Percentiles rank a stretch among this genome's conserved stretches.
Evolutionary conservation across 2,329 filamentous ascomycete species (phyloP).

Genomic region (Thelonectria blattea): DNA sequence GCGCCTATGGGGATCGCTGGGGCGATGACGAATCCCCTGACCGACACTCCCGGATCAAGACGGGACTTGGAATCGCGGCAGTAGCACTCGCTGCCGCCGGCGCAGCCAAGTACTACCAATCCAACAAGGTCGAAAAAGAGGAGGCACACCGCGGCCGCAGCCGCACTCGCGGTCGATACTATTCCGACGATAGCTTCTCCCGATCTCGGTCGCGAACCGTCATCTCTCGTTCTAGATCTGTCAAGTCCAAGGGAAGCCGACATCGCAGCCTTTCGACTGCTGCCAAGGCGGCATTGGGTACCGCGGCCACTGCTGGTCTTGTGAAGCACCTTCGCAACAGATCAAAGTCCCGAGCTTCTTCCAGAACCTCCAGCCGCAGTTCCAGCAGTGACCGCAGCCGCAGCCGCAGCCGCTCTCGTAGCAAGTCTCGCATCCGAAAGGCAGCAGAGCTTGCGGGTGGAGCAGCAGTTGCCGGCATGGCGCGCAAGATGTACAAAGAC

Average conservation of each 20-base stretch:
- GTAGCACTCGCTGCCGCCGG: constrained; percentile 69
- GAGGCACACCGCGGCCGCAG: constrained; percentile 63
- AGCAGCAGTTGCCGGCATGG: constrained; percentile 65
- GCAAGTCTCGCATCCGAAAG: constrained; percentile 55
- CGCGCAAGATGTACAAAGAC: constrained; percentile 66
- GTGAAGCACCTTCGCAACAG: constrained; percentile 63
- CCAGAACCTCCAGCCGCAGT: background rate
- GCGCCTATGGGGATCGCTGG: constrained; percentile 63
- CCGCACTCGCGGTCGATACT: constrained; percentile 51
- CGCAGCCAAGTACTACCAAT: constrained; percentile 68
- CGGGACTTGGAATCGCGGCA: constrained; percentile 66
- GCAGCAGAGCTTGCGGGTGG: constrained; percentile 67
- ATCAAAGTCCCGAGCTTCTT: constrained; percentile 48
- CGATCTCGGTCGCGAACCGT: constrained; percentile 48
- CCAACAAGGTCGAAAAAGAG: constrained; percentile 65
- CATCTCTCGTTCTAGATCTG: constrained; percentile 40
- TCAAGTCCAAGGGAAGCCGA: constrained; percentile 47
- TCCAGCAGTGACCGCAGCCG: constrained; percentile 24
- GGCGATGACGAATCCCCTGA: constrained; percentile 48
- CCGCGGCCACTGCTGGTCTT: constrained; percentile 63
- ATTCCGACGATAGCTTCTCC: constrained; percentile 51
- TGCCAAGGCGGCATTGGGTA: constrained; percentile 64
- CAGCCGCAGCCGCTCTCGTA: constrained; percentile 38
- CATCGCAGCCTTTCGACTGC: constrained; percentile 54
- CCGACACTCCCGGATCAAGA: constrained; percentile 60